phyloP scores from a whole-genome alignment of 1,139 yeast species.

The Pichia sp. region DNA sequence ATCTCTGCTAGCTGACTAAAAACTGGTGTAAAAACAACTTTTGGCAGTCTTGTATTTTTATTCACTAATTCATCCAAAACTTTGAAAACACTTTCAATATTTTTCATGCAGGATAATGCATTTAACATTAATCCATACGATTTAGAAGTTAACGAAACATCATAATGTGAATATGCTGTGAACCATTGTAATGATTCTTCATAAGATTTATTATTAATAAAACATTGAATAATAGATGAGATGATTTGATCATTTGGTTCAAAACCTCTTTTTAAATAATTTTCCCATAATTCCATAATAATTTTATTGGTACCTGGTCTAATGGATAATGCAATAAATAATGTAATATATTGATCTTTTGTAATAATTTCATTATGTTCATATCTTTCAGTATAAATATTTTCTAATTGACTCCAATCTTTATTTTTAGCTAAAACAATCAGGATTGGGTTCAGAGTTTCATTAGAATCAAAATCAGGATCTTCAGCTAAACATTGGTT shows the following conservation, averaged over 20 bases:
- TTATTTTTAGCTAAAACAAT: slow-evolving; percentile 45
- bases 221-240: slow-evolving; percentile 43
- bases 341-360: slow-evolving; percentile 53
- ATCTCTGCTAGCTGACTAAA: slow-evolving; percentile 29
- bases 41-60: slow-evolving; percentile 16
- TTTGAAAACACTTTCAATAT: slow-evolving; percentile 36
- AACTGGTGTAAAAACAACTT: slow-evolving; percentile 28
- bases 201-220: slow-evolving; percentile 41
- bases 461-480: slow-evolving; percentile 13
- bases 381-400: slow-evolving; percentile 56
- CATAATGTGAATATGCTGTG: slow-evolving; percentile 35
- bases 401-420: slow-evolving; percentile 56
- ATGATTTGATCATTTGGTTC: slow-evolving; percentile 44
- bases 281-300: slow-evolving; percentile 46
- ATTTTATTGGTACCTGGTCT: slow-evolving; percentile 48
- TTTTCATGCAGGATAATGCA: slow-evolving; percentile 36
- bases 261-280: slow-evolving; percentile 41
- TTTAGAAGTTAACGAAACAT: slow-evolving; percentile 33
- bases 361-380: slow-evolving; percentile 54
- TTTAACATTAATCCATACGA: slow-evolving; percentile 40
- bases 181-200: slow-evolving; percentile 41
- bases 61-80: slow-evolving; percentile 35
- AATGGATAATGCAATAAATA: slow-evolving; percentile 56
- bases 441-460: slow-evolving; percentile 39
- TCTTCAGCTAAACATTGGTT: slow-evolving; percentile 22